These are phyloP conservation scores for Huntiella moniliformis DNA, from an alignment of 2,329 filamentous ascomycete genomes.

Conservation along the genomic window DNA sequence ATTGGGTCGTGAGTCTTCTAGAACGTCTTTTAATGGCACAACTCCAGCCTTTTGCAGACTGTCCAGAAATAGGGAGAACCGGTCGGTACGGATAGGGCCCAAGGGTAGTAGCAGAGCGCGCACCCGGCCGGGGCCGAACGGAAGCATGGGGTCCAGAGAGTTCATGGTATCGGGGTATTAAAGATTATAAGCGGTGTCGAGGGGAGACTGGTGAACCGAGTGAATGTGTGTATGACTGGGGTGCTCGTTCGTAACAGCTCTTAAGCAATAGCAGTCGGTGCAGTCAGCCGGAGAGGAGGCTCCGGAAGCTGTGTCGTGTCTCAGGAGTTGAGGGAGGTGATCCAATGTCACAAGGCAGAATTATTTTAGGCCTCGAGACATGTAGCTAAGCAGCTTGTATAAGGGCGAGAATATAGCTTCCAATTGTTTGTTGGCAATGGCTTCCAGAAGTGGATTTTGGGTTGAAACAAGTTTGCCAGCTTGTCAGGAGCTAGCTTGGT, in stretches of 20 bases:
- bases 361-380: neutral
- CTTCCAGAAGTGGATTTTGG: no score
- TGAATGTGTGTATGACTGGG: no score
- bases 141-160: slow-evolving; percentile 63
- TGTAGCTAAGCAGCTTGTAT: neutral
- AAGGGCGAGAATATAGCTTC: no score
- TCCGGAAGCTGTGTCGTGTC: neutral
- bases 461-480: slow-evolving; percentile 1
- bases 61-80: slow-evolving; percentile 62
- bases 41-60: slow-evolving; percentile 63
- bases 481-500: slow-evolving; percentile 2
- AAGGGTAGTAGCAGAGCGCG: slow-evolving; percentile 73
- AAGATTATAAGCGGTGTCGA: no score
- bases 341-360: neutral
- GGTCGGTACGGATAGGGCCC: slow-evolving; percentile 64
- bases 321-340: neutral
- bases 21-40: slow-evolving; percentile 71
- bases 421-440: no score
- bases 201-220: no score
- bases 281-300: no score
- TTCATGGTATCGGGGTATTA: slow-evolving; percentile 46
- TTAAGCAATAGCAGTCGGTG: no score
- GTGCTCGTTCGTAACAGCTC: no score
- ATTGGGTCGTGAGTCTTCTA: slow-evolving; percentile 64
- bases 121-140: slow-evolving; percentile 78